phyloP scores from a whole-genome alignment of 2,329 filamentous ascomycete species.

The Diaporthe australafricana region DNA sequence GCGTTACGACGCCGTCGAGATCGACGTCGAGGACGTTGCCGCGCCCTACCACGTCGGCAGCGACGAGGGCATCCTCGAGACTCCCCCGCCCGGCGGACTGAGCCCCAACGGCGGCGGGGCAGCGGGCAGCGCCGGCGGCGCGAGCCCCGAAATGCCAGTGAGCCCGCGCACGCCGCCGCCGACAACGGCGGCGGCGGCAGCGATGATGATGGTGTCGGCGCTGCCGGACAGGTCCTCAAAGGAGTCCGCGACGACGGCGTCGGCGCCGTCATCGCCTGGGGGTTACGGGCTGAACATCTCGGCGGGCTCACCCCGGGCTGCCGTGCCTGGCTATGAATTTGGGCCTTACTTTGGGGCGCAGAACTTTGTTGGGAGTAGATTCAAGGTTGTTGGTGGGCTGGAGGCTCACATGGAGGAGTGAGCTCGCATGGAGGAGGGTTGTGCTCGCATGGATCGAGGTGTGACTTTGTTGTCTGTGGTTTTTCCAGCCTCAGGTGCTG shows the following conservation, averaged over 20 bases:
- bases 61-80: conserved; percentile 34
- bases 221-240: not conserved
- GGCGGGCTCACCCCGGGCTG: conserved; percentile 6
- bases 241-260: not conserved
- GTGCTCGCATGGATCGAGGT: too few species aligned
- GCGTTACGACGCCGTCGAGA: conserved; percentile 26
- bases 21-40: not conserved
- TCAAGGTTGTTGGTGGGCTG: conserved; percentile 33
- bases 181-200: not conserved
- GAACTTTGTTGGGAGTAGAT: conserved; percentile 35
- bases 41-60: conserved; percentile 33
- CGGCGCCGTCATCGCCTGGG: not conserved
- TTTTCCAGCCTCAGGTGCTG: not conserved
- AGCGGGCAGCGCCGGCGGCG: conserved; percentile 25
- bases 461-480: not conserved
- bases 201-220: not conserved
- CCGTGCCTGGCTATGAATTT: conserved; percentile 22
- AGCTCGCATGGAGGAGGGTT: too few species aligned
- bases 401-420: conserved; percentile 38
- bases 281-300: not conserved
- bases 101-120: conserved; percentile 28
- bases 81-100: conserved; percentile 30
- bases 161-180: conserved; percentile 28
- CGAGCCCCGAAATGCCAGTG: conserved; percentile 29
- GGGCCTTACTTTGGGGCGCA: conserved; percentile 26